phyloP scores from a whole-genome alignment of 106 monocot species.

The Alisma plantagoaquatica region DNA sequence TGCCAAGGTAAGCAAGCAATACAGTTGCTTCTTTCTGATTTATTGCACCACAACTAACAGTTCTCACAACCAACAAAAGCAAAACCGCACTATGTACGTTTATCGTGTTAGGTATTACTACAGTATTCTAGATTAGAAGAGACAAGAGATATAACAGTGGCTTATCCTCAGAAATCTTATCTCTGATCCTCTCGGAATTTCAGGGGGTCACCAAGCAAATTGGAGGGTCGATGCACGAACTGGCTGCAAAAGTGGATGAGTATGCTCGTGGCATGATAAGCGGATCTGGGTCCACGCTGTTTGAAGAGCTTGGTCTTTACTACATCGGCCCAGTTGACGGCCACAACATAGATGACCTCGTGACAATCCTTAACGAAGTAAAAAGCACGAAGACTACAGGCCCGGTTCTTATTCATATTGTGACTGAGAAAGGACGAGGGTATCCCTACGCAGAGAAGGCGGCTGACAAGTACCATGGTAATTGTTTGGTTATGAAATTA shows the following conservation, averaged over 20 bases:
- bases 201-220: slow-evolving; percentile 93
- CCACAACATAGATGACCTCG: slow-evolving; percentile 84
- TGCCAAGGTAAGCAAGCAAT: slow-evolving; percentile 91
- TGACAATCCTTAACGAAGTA: slow-evolving; percentile 83
- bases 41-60: background rate
- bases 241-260: slow-evolving; percentile 87
- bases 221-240: slow-evolving; percentile 83
- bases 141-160: too few species aligned
- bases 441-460: slow-evolving; percentile 93
- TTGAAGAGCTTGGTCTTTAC: slow-evolving; percentile 93
- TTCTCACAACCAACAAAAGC: too few species aligned
- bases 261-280: slow-evolving; percentile 98
- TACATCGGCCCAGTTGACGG: slow-evolving; percentile 97
- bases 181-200: too few species aligned
- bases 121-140: too few species aligned
- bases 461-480: slow-evolving; percentile 95
- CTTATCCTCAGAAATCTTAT: too few species aligned
- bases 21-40: background rate
- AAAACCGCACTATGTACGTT: too few species aligned
- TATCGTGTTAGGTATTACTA: too few species aligned
- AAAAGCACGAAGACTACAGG: slow-evolving; percentile 81
- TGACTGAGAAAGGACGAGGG: slow-evolving; percentile 90
- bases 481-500: too few species aligned
- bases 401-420: slow-evolving; percentile 89
- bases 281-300: slow-evolving; percentile 69